Evolutionary conservation across 169 alveolate species (phyloP).

Genomic region (Plasmodium knowlesi): DNA sequence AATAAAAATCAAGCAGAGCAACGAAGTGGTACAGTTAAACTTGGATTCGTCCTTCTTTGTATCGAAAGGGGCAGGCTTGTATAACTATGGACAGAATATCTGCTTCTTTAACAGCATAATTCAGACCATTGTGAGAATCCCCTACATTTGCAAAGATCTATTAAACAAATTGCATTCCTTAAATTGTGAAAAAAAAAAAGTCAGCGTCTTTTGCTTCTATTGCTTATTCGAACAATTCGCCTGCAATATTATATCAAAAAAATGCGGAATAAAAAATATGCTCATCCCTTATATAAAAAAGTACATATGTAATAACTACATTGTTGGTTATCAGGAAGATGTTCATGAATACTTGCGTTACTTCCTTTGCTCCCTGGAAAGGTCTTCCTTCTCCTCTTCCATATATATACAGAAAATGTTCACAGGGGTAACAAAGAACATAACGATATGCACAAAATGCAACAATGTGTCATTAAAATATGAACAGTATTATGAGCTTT

Average conservation of each 20-base stretch:
- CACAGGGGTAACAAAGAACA: constrained; percentile 47
- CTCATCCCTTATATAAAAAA: constrained; percentile 76
- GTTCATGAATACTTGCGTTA: constrained; percentile 81
- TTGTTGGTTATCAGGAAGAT: constrained; percentile 82
- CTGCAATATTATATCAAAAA: constrained; percentile 51
- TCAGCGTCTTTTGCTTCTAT: constrained; percentile 77
- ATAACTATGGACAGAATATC: constrained; percentile 84
- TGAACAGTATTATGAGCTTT: constrained; percentile 81
- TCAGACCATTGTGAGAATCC: constrained; percentile 81
- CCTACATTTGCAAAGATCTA: constrained; percentile 79
- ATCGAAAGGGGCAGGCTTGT: constrained; percentile 81
- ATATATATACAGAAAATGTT: constrained; percentile 63
- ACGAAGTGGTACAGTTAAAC: constrained; percentile 39
- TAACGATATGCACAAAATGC: constrained; percentile 75
- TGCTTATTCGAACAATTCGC: constrained; percentile 80
- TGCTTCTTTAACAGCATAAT: constrained; percentile 83
- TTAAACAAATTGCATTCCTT: constrained; percentile 74
- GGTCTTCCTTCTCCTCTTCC: constrained; percentile 72
- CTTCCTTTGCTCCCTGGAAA: constrained; percentile 79
- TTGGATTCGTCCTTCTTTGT: constrained; percentile 40
- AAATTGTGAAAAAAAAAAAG: constrained; percentile 75
- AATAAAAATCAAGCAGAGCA: constrained; percentile 44
- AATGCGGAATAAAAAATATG: constrained; percentile 75
- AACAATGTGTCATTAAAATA: constrained; percentile 80
- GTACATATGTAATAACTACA: constrained; percentile 78